Base-by-base conservation (phyloP, 2,329 filamentous ascomycete species). In the Sporothrix globosa region DNA sequence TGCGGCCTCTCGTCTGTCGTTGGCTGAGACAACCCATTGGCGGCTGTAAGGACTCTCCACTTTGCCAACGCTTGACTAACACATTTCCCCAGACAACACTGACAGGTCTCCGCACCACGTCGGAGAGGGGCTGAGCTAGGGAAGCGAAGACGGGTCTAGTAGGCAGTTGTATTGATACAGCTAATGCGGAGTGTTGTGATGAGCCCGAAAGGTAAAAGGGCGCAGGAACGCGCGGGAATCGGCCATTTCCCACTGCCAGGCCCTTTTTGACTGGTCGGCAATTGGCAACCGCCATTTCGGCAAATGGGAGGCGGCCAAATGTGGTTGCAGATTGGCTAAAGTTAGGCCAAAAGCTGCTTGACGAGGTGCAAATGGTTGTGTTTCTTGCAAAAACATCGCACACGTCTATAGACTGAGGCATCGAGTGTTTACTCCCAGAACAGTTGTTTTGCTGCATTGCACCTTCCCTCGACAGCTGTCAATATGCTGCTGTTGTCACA, bases 221-320 rank as follows among this genome's bases (percentile, higher is more conserved):
- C 52, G 30, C 5, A 10, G 17, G 24, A 39, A 48, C 19, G 21
- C 13, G 34, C 30, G 48, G 52, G 19, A 21, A 44, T 21, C 56
- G 50, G 69, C 39, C 61, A 67, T 54, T 61, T 44, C 21, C 53
- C 67, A 67, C 44, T 61, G 46, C 17, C 14, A 17, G 9, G 27
- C 34, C n/a, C 27, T 21, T 30, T 46, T n/a, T 58, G 34, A 13
- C 21, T 52, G 13, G 53, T 70, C 71, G 71, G 71, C 71, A 72
- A 67, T 69, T 72, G 52, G 21, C 44, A 61, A 41, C 66, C 41
- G 67, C 27, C 34, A 5, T 30, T 39, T 70, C 71, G 71, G 71
- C 71, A 72, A 70, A 67, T 72, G 39, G 48, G 67, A 61, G 63
- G n/a, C 48, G 14, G 61, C 27, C 46, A 50, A 44, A 24, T 63